Conservation (phyloP, 371 early-diverging fungal species). For the Rhizopus microsporus region DNA sequence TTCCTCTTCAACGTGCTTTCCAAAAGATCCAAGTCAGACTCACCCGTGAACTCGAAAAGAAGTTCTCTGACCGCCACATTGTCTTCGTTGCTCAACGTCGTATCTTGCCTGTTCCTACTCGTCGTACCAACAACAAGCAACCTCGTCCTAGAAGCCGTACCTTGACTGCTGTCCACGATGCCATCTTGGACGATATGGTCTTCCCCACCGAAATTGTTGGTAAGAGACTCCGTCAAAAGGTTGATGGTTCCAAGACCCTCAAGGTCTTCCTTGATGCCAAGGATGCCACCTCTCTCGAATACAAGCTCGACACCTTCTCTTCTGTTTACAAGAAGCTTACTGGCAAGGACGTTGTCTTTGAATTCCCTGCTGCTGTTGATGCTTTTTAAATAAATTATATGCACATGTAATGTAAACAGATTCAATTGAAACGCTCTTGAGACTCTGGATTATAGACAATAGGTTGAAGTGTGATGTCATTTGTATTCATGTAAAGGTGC, state of each 20-base stretch:
- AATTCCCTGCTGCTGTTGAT: constrained; percentile 77
- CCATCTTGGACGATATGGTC: constrained; percentile 94
- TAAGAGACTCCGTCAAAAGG: constrained; percentile 94
- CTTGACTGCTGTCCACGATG: constrained; percentile 94
- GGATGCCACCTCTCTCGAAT: constrained; percentile 95
- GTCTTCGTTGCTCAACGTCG: constrained; percentile 95
- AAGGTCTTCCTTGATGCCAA: constrained; percentile 97
- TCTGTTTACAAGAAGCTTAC: constrained; percentile 95
- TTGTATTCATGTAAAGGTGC: too few species aligned
- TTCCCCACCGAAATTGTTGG: constrained; percentile 98
- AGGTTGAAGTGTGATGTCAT: too few species aligned
- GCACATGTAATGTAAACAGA: constrained; percentile 3
- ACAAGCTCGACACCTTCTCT: constrained; percentile 97
- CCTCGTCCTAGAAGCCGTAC: constrained; percentile 95
- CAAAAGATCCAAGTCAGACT: constrained; percentile 92
- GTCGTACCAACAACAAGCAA: constrained; percentile 86
- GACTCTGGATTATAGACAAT: too few species aligned
- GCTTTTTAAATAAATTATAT: constrained; percentile 9
- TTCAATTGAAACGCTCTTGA: too few species aligned
- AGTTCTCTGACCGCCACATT: constrained; percentile 98
- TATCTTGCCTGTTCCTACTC: constrained; percentile 91
- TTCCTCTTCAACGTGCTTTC: constrained; percentile 90
- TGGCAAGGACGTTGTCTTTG: constrained; percentile 97
- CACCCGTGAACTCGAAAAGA: constrained; percentile 99
- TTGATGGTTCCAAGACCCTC: constrained; percentile 92